These are phyloP conservation scores for Chaetothyriales sp. DNA, from an alignment of 2,329 filamentous ascomycete species.

Conservation along the genomic window DNA sequence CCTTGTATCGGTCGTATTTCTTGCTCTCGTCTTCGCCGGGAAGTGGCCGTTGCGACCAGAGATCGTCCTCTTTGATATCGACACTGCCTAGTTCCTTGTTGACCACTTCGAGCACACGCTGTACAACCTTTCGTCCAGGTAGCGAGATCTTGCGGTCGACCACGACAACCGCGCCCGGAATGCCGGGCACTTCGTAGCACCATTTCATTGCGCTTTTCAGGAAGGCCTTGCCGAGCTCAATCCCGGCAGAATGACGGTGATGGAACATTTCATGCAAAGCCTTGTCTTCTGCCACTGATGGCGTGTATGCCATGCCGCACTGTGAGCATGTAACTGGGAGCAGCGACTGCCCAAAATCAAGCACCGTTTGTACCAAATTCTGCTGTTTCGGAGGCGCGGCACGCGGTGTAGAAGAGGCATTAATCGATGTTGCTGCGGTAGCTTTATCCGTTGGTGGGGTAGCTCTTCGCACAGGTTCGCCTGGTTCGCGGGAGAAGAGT, in stretches of 20 bases:
- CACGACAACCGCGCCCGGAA: constrained; percentile 40
- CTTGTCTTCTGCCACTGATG: constrained; percentile 46
- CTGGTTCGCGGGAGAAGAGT: background rate
- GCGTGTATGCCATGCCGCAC: constrained; percentile 53
- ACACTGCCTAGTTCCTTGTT: constrained; percentile 48
- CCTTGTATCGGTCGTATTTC: constrained; percentile 38
- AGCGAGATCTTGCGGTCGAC: constrained; percentile 40
- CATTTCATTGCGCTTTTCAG: constrained; percentile 37
- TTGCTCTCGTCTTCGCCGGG: constrained; percentile 21
- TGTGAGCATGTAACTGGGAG: constrained; percentile 39
- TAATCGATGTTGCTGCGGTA: constrained; percentile 1
- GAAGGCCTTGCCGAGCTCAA: constrained; percentile 45
- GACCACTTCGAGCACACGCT: constrained; percentile 46
- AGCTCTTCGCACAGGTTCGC: background rate
- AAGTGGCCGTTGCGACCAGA: constrained; percentile 39
- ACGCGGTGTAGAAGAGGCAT: background rate
- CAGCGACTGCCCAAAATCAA: constrained; percentile 36
- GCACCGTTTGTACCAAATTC: constrained; percentile 43
- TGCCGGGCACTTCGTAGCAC: constrained; percentile 36
- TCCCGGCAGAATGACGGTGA: constrained; percentile 44
- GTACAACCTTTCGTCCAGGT: constrained; percentile 36
- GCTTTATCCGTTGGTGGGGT: constrained; percentile 2
- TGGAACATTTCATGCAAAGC: constrained; percentile 50
- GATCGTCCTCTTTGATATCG: constrained; percentile 39
- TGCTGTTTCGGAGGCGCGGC: constrained; percentile 6